Conservation (phyloP, 2,329 filamentous ascomycete species). For the Paraphaeosphaeria sporulosa region DNA sequence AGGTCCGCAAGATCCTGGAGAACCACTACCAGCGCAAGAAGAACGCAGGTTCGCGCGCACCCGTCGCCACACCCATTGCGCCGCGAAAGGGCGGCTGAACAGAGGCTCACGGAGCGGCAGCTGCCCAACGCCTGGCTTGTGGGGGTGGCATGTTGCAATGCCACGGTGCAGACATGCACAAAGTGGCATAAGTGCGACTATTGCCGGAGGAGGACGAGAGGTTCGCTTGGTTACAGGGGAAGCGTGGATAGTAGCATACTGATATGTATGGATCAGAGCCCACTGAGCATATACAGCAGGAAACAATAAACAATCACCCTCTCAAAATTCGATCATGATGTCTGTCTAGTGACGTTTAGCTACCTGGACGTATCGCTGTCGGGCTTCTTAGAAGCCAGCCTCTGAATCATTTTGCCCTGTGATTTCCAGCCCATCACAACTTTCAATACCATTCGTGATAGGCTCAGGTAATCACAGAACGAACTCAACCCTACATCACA, state of each 20-base stretch:
- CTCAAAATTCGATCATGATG: not conserved
- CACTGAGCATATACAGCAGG: constrained; percentile 2
- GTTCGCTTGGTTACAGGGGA: constrained; percentile 12
- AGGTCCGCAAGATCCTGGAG: constrained; percentile 57
- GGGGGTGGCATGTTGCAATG: constrained; percentile 17
- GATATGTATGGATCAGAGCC: constrained; percentile 10
- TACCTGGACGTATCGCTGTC: too few species aligned
- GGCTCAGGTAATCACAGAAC: too few species aligned
- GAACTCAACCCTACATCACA: too few species aligned
- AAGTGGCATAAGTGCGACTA: not conserved
- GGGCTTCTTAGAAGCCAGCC: too few species aligned
- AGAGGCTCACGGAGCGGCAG: not conserved
- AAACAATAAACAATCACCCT: not conserved
- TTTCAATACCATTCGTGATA: too few species aligned
- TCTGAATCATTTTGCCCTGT: too few species aligned
- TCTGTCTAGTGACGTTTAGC: not conserved
- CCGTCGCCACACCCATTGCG: constrained; percentile 41
- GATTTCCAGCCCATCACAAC: too few species aligned
- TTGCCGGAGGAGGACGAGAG: not conserved
- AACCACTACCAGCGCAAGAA: constrained; percentile 55
- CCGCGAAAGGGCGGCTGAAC: constrained; percentile 39
- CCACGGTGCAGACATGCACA: constrained; percentile 2
- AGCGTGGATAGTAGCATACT: constrained; percentile 1
- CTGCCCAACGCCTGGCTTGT: constrained; percentile 12
- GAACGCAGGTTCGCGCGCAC: constrained; percentile 28